A percentile compares a stretch with the other conserved stretches of the same genome.
These are phyloP conservation scores for Colletotrichum destructivum DNA, from an alignment of 2,329 filamentous ascomycete genomes.

Conservation along the genomic window DNA sequence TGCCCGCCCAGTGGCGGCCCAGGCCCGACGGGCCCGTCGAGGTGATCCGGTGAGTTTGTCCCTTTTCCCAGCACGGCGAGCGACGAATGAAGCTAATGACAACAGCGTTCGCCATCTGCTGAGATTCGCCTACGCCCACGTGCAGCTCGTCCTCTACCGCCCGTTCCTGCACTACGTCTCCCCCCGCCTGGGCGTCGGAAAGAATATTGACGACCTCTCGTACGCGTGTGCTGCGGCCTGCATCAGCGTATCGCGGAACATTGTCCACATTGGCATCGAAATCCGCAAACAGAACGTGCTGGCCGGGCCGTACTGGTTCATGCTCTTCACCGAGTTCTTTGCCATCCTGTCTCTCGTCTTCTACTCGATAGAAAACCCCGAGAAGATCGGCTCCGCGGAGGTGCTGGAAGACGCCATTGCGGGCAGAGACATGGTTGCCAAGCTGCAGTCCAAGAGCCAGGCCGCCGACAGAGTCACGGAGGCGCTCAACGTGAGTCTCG, in stretches of 20 bases:
- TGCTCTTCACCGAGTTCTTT: slow-evolving; percentile 87
- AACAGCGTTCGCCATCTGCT: slow-evolving; percentile 79
- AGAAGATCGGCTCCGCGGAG: slow-evolving; percentile 81
- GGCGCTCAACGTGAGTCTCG: slow-evolving; percentile 77
- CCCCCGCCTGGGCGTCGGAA: slow-evolving; percentile 69
- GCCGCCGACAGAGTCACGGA: slow-evolving; percentile 89
- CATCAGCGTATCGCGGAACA: slow-evolving; percentile 77
- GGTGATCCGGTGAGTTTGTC: slow-evolving; percentile 78
- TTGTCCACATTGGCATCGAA: slow-evolving; percentile 84
- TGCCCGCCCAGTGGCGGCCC: slow-evolving; percentile 85
- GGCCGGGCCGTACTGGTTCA: slow-evolving; percentile 90
- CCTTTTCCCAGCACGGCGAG: too few relatives aligned
- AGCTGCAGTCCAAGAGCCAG: slow-evolving; percentile 85
- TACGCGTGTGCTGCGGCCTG: slow-evolving; percentile 80
- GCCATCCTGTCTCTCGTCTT: slow-evolving; percentile 85
- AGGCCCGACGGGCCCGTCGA: slow-evolving; percentile 83
- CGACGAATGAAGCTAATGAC: slow-evolving; percentile 7
- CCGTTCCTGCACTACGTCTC: slow-evolving; percentile 90
- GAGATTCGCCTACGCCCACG: slow-evolving; percentile 85
- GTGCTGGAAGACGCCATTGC: slow-evolving; percentile 88
- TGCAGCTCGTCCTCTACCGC: slow-evolving; percentile 86
- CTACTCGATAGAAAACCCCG: slow-evolving; percentile 85
- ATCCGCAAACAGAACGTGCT: slow-evolving; percentile 82
- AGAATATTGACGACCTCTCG: slow-evolving; percentile 79
- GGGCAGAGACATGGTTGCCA: slow-evolving; percentile 85